Conservation (phyloP, 1,139 yeast species). For the Candida mesenterica region DNA sequence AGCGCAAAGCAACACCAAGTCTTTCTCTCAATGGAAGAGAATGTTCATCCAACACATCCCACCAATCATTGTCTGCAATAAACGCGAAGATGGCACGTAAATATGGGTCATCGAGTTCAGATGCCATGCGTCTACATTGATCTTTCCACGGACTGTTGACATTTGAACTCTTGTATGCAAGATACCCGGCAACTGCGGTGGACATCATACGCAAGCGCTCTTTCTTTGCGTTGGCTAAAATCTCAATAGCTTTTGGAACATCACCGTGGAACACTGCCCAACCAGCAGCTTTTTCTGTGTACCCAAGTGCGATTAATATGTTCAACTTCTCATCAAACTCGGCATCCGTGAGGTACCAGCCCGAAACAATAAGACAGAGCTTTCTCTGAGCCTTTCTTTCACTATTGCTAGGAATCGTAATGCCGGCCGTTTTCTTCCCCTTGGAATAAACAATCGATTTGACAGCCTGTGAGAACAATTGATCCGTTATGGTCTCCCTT, state of each 20-base stretch:
- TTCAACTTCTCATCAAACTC: constrained; percentile 73
- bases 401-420: constrained; percentile 47
- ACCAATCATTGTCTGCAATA: constrained; percentile 94
- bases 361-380: constrained; percentile 79
- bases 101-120: constrained; percentile 87
- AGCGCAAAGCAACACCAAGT: constrained; percentile 85
- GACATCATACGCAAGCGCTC: constrained; percentile 76
- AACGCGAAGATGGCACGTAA: constrained; percentile 89
- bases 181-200: constrained; percentile 90
- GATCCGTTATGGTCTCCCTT: constrained; percentile 37
- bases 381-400: constrained; percentile 64
- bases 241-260: constrained; percentile 74
- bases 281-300: constrained; percentile 89
- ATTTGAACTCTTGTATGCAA: constrained; percentile 63
- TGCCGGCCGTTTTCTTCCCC: constrained; percentile 45
- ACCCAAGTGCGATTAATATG: constrained; percentile 56
- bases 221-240: constrained; percentile 57
- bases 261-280: constrained; percentile 97
- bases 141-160: constrained; percentile 90
- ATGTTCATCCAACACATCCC: constrained; percentile 90
- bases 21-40: constrained; percentile 86
- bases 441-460: constrained; percentile 41
- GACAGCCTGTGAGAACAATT: constrained; percentile 46
- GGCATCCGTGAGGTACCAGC: constrained; percentile 81
- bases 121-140: constrained; percentile 83